Conservation (phyloP, 805 yeast species). For the Trichomonascus vanleenenianus region DNA sequence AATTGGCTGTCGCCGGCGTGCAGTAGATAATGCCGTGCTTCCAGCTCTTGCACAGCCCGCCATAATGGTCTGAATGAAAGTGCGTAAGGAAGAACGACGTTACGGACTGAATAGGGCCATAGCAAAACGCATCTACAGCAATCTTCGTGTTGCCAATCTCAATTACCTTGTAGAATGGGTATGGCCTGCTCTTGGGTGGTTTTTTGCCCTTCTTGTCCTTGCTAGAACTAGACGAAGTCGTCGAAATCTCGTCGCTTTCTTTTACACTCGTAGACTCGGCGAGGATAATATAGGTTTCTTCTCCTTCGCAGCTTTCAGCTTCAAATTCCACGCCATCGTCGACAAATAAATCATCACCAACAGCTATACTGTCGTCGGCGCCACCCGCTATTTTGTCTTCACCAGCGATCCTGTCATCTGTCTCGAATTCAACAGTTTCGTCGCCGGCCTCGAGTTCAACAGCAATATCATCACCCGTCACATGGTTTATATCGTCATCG, state of each 20-base stretch:
- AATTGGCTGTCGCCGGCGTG: constrained; percentile 57
- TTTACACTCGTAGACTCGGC: too few species aligned
- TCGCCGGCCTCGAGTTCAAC: too few species aligned
- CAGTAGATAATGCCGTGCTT: constrained; percentile 62
- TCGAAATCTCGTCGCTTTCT: neutral
- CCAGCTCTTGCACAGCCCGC: constrained; percentile 79
- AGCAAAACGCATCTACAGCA: constrained; percentile 34
- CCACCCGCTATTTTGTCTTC: too few species aligned
- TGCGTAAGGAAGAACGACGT: constrained; percentile 39
- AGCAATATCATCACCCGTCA: neutral
- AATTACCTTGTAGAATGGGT: constrained; percentile 29
- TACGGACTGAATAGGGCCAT: constrained; percentile 28
- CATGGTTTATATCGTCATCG: neutral
- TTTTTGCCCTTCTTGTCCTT: neutral
- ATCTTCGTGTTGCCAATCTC: constrained; percentile 21
- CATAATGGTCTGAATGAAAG: constrained; percentile 92
- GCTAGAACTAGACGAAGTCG: neutral
- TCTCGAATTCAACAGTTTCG: neutral
- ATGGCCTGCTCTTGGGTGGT: constrained; percentile 2
- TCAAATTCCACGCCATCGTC: neutral
- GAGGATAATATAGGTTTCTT: too few species aligned
- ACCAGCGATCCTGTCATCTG: neutral
- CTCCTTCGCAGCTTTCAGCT: neutral
- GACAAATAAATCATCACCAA: too few species aligned
- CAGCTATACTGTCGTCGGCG: too few species aligned